Evolutionary conservation across 1,284 basidiomycete species (phyloP).

Genomic region (Cryptococcus jaspeensis): DNA sequence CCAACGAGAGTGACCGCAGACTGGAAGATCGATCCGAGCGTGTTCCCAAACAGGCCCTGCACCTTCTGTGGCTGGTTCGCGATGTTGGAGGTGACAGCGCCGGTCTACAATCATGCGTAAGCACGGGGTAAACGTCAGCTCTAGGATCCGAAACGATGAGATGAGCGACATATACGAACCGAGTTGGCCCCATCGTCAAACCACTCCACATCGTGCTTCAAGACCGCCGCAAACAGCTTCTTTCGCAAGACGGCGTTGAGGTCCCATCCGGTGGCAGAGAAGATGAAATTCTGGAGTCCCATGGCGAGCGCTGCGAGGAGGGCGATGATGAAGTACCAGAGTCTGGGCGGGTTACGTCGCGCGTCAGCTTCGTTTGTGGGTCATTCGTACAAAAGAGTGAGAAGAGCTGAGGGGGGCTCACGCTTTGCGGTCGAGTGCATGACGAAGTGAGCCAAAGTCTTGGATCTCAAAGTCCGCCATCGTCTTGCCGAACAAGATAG

Average conservation of each 20-base stretch:
- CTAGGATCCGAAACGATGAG: not conserved
- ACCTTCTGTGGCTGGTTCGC: slow-evolving; percentile 91
- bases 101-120: slow-evolving; percentile 58
- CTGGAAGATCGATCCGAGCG: slow-evolving; percentile 82
- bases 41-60: slow-evolving; percentile 84
- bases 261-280: slow-evolving; percentile 64
- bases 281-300: slow-evolving; percentile 66
- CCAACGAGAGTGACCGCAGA: slow-evolving; percentile 69
- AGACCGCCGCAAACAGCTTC: slow-evolving; percentile 68
- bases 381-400: not conserved
- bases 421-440: slow-evolving; percentile 46
- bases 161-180: too few relatives aligned
- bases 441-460: slow-evolving; percentile 26
- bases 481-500: slow-evolving; percentile 72
- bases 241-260: slow-evolving; percentile 68
- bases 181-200: slow-evolving; percentile 80
- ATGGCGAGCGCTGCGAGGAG: slow-evolving; percentile 66
- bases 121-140: too few relatives aligned
- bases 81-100: slow-evolving; percentile 74
- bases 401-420: slow-evolving; percentile 14
- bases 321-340: slow-evolving; percentile 83
- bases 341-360: too few relatives aligned
- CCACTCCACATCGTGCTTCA: slow-evolving; percentile 84
- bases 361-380: too few relatives aligned
- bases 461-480: slow-evolving; percentile 63